Evolutionary conservation across 257 asterid species (phyloP).

Genomic region (Solanum sitiens): DNA sequence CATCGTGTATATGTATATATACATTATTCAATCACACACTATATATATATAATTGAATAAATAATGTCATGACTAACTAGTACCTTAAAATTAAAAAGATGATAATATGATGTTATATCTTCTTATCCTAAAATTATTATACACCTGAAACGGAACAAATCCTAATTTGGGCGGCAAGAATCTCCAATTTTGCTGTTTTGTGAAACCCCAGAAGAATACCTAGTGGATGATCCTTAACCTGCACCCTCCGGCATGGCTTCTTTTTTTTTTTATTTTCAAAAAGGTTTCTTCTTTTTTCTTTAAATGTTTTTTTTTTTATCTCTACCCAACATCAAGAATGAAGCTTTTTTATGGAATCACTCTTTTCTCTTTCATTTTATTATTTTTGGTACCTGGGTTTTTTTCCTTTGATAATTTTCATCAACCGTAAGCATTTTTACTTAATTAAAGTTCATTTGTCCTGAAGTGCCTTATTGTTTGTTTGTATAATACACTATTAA

Average conservation of each 20-base stretch:
- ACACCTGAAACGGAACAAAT: too few species aligned
- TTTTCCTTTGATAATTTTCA: conserved; percentile 45
- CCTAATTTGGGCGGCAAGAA: not conserved
- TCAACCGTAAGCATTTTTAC: conserved; percentile 61
- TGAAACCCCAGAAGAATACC: not conserved
- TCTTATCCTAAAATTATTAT: too few species aligned
- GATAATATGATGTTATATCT: too few species aligned
- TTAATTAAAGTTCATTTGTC: not conserved
- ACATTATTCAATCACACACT: too few species aligned
- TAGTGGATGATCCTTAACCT: conserved; percentile 7
- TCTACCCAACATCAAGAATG: conserved; percentile 45
- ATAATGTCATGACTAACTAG: too few species aligned
- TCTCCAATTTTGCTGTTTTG: not conserved
- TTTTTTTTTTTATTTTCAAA: conserved; percentile 7
- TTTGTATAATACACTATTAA: not conserved
- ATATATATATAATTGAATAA: too few species aligned
- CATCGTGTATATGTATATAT: too few species aligned
- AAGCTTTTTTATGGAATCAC: conserved; percentile 27
- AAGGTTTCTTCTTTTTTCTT: not conserved
- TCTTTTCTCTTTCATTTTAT: conserved; percentile 27
- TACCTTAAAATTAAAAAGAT: too few species aligned
- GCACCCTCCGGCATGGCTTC: conserved; percentile 22
- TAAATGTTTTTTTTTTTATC: not conserved
- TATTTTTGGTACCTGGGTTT: conserved; percentile 33
- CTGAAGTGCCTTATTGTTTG: not conserved